Percentiles rank a stretch among this genome's conserved stretches.
phyloP scores from a whole-genome alignment of 306 rosid species.

The Vigna trinervia region DNA sequence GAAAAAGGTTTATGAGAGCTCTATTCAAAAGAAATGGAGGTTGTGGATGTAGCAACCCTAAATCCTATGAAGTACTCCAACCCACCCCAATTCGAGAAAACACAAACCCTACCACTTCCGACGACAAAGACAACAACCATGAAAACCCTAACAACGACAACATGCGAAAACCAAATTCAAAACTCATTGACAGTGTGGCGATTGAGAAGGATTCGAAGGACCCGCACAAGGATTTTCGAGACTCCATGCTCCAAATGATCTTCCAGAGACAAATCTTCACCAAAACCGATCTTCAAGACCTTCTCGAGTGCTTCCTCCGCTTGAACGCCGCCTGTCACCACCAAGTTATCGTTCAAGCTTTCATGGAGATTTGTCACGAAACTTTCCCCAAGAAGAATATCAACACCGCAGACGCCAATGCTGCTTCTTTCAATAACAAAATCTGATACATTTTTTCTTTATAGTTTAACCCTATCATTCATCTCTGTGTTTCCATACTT shows the following conservation, averaged over 20 bases:
- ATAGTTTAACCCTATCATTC: too few species aligned
- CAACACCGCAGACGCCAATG: not conserved
- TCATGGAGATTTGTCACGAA: slow-evolving; percentile 56
- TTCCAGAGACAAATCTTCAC: slow-evolving; percentile 54
- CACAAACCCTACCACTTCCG: slow-evolving; percentile 41
- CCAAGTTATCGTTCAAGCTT: slow-evolving; percentile 51
- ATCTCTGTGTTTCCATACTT: too few species aligned
- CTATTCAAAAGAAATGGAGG: slow-evolving; percentile 37
- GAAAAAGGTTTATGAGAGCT: slow-evolving; percentile 30
- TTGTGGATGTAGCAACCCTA: slow-evolving; percentile 47
- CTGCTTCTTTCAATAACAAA: too few species aligned
- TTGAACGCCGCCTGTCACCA: slow-evolving; percentile 60
- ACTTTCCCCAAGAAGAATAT: slow-evolving; percentile 42
- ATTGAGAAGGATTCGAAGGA: slow-evolving; percentile 58
- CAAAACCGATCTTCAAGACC: slow-evolving; percentile 53
- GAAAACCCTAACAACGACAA: not conserved
- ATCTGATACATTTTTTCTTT: too few species aligned
- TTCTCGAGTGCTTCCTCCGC: slow-evolving; percentile 58
- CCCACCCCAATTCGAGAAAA: slow-evolving; percentile 34
- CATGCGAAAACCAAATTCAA: not conserved
- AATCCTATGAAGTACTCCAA: slow-evolving; percentile 44
- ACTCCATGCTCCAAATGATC: slow-evolving; percentile 63
- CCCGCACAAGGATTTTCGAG: slow-evolving; percentile 55
- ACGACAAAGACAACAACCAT: slow-evolving; percentile 35
- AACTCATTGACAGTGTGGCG: slow-evolving; percentile 49